Percentiles rank a stretch among this genome's conserved stretches.
Evolutionary conservation across 768 basidiomycete species (phyloP).

Genomic region (Termitomyces heimii): DNA sequence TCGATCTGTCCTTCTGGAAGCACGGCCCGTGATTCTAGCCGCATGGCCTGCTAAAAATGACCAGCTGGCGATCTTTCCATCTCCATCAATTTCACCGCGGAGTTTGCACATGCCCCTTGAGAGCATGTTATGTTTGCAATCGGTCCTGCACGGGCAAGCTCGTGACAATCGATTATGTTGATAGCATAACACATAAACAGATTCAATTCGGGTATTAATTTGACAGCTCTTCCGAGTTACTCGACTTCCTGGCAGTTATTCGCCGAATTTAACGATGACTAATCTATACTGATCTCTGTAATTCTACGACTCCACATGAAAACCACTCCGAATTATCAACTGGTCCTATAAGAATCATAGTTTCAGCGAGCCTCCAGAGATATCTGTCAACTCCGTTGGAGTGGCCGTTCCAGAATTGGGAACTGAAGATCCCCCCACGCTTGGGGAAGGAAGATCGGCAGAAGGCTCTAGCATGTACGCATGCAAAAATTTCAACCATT

Average conservation of each 20-base stretch:
- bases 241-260: neutral
- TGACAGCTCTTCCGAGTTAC: neutral
- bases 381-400: slow-evolving; percentile 24
- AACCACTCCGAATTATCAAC: neutral
- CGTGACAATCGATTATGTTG: neutral
- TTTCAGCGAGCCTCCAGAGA: slow-evolving; percentile 18
- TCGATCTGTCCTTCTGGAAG: slow-evolving; percentile 9
- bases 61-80: neutral
- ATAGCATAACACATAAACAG: neutral
- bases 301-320: neutral
- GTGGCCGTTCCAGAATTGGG: slow-evolving; percentile 44
- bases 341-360: neutral
- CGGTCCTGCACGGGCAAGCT: neutral
- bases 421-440: slow-evolving; percentile 21
- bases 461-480: slow-evolving; percentile 56
- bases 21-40: neutral
- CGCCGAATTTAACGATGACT: neutral
- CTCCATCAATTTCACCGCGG: neutral
- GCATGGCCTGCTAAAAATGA: neutral
- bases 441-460: slow-evolving; percentile 41
- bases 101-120: neutral
- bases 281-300: neutral
- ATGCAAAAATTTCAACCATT: slow-evolving; percentile 71
- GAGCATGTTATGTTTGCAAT: neutral
- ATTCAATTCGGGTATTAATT: neutral